Percentiles rank a stretch among this genome's conserved stretches.
Conservation (phyloP, 2,329 filamentous ascomycete genomes). For the Graphilbum ipis-grandicollis region DNA sequence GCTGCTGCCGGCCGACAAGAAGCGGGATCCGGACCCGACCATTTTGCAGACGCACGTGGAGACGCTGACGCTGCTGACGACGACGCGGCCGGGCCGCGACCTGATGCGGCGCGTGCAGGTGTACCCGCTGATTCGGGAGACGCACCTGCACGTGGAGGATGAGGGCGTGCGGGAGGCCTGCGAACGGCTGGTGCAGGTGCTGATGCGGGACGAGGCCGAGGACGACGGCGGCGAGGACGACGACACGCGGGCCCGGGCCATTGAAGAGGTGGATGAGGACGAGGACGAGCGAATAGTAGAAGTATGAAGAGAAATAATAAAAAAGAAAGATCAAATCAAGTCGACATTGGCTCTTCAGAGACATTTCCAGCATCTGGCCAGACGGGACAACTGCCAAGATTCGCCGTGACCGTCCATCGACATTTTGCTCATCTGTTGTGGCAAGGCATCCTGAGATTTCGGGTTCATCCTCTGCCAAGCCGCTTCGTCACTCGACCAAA, state of each 20-base stretch:
- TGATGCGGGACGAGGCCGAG: constrained; percentile 53
- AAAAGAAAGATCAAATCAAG: neutral
- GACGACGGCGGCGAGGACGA: no score
- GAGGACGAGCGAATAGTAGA: constrained; percentile 38
- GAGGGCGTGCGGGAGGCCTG: constrained; percentile 71
- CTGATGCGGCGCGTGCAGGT: constrained; percentile 60
- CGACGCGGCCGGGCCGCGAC: constrained; percentile 58
- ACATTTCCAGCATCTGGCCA: no score
- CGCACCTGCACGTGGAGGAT: constrained; percentile 60
- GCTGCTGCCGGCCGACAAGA: constrained; percentile 75
- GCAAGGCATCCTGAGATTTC: no score
- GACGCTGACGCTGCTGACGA: constrained; percentile 68
- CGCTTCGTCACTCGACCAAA: no score
- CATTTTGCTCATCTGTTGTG: no score
- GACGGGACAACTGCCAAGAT: no score
- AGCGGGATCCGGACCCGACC: constrained; percentile 56
- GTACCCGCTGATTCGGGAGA: constrained; percentile 78
- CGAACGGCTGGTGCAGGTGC: constrained; percentile 75
- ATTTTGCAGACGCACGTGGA: constrained; percentile 82
- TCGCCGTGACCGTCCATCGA: no score
- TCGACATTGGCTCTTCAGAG: neutral
- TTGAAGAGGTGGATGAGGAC: constrained; percentile 26
- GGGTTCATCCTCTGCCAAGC: no score
- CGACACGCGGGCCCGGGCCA: constrained; percentile 13
- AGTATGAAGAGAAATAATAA: constrained; percentile 14